Evolutionary conservation across 2,329 filamentous ascomycete genomes (phyloP).

Genomic region (Hypomyces perniciosus): DNA sequence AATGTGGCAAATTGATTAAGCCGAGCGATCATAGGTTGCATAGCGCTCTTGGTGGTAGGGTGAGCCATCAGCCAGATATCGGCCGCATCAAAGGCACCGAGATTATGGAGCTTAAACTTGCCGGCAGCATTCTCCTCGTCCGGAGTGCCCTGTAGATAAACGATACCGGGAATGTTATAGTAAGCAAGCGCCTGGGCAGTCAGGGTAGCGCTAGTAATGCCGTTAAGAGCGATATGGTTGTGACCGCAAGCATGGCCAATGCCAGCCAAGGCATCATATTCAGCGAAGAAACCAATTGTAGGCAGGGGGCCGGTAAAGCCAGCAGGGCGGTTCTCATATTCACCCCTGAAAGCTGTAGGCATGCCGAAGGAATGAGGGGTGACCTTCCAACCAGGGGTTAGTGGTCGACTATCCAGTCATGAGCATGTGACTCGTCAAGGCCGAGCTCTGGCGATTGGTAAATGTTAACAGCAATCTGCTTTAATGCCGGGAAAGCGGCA

Average conservation of each 20-base stretch:
- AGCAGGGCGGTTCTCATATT: slow-evolving; percentile 3
- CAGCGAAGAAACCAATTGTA: slow-evolving; percentile 10
- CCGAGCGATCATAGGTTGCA: not conserved
- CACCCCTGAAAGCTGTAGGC: slow-evolving; percentile 7
- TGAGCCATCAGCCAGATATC: slow-evolving; percentile 14
- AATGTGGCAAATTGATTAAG: not conserved
- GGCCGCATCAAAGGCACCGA: slow-evolving; percentile 6
- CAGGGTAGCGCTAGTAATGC: slow-evolving; percentile 5
- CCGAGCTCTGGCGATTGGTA: not conserved
- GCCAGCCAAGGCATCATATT: slow-evolving; percentile 12
- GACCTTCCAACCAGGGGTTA: not conserved
- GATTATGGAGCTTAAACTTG: slow-evolving; percentile 6
- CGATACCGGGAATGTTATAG: slow-evolving; percentile 9
- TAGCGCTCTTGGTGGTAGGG: slow-evolving; percentile 1
- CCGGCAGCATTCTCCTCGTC: slow-evolving; percentile 14
- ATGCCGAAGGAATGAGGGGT: slow-evolving; percentile 8
- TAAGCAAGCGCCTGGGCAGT: slow-evolving; percentile 6
- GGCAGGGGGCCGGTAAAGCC: not conserved
- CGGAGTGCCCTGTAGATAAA: slow-evolving; percentile 9
- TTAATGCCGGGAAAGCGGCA: too few relatives aligned
- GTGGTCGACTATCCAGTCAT: not conserved
- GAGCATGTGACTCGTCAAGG: not conserved
- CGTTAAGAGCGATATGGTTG: slow-evolving; percentile 12
- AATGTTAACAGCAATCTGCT: too few relatives aligned
- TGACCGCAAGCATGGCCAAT: slow-evolving; percentile 14